Base-by-base conservation (phyloP, 257 asterid species). In the Cinchona pubescens region DNA sequence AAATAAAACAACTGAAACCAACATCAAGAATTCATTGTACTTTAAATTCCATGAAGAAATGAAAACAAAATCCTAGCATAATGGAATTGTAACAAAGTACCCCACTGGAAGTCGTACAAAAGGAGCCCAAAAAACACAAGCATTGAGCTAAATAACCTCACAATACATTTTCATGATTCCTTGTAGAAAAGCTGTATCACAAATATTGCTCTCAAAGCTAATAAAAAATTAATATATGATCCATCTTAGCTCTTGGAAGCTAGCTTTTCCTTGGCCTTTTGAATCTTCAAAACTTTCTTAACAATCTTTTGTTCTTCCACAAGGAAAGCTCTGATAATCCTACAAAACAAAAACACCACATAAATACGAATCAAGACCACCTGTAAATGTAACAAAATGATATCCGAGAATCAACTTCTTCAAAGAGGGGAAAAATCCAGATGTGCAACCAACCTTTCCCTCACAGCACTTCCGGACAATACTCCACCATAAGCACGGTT, bases 251-350 rank as follows among this genome's bases (percentile, higher is more conserved):
- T 80, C 87, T 89, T 91, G 35, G 90, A 30, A 45, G 96, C 77
- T 61, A 74, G 73, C 87, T 89, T 89, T 79, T 88, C 95, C 90
- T 91, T 91, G 59, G 92, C 82, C 78, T 89, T 89, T 73, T 89
- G 96, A 63, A 91, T 91, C 93, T 91, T 89, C 92, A 91, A 79
- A 32, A 91, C 96, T 85, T 89, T 91, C 88, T 91, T 91, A 79
- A 91, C 96, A 7, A 90, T 90, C 85, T 90, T 90, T 58, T 89
- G 93, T 62, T 89, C 93, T 77, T 89, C 92, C 35, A 91, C 90
- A 77, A 91, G 85, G 85, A 91, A 91, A 62, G 97, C 96, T 80
- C 97, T 78, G 37, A 89, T 88, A 83, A 89, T 91, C 88, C 97
- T 91, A 15, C 35, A 55, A 25, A 43, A 15, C 23, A 29, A 7